Conservation (phyloP, 106 monocot genomes). For the Dioscorea dumetorum region DNA sequence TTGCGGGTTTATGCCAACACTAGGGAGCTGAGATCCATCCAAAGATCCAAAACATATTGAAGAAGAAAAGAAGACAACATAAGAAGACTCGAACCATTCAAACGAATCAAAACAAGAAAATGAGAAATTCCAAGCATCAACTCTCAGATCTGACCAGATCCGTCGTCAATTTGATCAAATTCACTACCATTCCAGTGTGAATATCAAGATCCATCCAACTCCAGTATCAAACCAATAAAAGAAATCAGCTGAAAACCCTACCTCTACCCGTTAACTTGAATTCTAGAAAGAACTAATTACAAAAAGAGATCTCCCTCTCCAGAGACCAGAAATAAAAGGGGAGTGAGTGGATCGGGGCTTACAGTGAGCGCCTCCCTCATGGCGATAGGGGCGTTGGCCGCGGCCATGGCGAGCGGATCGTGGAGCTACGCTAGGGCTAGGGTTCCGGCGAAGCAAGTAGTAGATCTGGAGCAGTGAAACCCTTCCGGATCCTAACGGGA, state of each 20-base stretch:
- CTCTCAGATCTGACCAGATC: background rate
- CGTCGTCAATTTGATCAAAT: background rate
- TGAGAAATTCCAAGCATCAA: background rate
- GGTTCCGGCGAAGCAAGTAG: background rate
- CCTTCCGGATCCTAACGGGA: background rate
- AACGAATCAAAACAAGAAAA: background rate
- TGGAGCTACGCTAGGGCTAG: background rate
- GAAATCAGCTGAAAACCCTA: constrained; percentile 6
- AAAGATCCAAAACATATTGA: background rate
- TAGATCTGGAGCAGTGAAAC: background rate
- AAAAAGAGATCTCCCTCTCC: background rate
- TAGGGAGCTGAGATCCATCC: constrained; percentile 46
- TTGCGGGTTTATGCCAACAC: constrained; percentile 77
- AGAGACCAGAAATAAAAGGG: background rate
- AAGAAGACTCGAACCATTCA: too few relatives aligned
- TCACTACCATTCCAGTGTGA: background rate
- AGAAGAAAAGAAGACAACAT: too few relatives aligned
- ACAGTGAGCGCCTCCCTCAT: constrained; percentile 90
- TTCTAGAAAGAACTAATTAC: background rate
- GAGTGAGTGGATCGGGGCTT: constrained; percentile 10
- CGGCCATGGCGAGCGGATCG: constrained; percentile 67
- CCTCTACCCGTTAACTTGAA: background rate
- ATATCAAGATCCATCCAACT: background rate
- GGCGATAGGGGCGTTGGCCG: constrained; percentile 91
- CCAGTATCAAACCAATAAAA: background rate